Evolutionary conservation across 1,139 yeast genomes (phyloP).

Genomic region (Kodamaea arcana): DNA sequence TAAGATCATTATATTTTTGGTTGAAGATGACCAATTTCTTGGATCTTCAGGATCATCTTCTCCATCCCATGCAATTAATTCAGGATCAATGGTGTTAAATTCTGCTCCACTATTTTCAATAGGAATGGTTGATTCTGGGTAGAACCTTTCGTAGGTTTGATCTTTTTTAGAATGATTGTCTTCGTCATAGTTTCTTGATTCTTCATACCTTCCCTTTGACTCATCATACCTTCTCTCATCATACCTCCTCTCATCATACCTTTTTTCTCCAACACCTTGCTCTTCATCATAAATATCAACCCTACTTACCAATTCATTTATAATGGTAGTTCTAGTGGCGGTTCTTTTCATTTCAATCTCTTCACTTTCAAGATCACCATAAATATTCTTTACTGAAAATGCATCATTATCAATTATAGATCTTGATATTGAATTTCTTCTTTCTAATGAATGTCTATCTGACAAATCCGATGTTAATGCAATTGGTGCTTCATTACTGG

Average conservation of each 20-base stretch:
- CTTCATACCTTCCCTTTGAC: conserved; percentile 1
- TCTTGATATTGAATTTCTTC: conserved; percentile 10
- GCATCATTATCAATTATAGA: conserved; percentile 10
- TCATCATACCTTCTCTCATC: conserved; percentile 2
- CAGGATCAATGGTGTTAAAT: conserved; percentile 38
- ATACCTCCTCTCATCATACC: neutral
- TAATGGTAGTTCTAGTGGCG: conserved; percentile 20
- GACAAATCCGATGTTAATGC: conserved; percentile 14
- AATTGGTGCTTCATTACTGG: conserved; percentile 11
- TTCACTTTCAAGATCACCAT: conserved; percentile 27
- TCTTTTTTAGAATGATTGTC: neutral
- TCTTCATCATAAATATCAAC: conserved; percentile 13
- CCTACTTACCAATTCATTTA: conserved; percentile 15
- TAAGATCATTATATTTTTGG: conserved; percentile 26
- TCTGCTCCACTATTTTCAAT: conserved; percentile 36
- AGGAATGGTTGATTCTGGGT: conserved; percentile 21
- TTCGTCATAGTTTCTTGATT: conserved; percentile 2
- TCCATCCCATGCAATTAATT: conserved; percentile 41
- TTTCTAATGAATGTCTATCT: neutral
- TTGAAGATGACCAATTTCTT: conserved; percentile 31
- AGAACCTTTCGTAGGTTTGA: conserved; percentile 3
- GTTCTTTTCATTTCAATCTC: conserved; percentile 17
- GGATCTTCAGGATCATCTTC: conserved; percentile 38
- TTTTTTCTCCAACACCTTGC: conserved; percentile 6
- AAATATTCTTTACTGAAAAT: conserved; percentile 29